Base-by-base conservation (phyloP, 2,329 filamentous ascomycete species). In the Fusarium burgessii region DNA sequence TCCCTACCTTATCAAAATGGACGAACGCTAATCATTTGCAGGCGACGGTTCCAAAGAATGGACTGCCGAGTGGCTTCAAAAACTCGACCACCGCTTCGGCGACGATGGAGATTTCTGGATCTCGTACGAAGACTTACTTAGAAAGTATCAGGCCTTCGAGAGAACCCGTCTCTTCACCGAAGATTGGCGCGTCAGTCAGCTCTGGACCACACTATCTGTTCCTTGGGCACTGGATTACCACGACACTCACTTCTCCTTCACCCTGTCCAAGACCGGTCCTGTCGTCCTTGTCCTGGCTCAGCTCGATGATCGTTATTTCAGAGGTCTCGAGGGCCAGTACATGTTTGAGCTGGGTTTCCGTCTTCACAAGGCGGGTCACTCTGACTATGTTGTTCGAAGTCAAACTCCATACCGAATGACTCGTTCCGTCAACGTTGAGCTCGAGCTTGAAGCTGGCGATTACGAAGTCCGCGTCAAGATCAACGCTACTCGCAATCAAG, bases 11-110 rank as follows among this genome's bases (percentile, higher is more conserved):
- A 6, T 17, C 2, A 20, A 0, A 35, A 3, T 3, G 1, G 17
- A 41, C 11, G 10, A 25, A 10, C 51, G 17, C 74, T 80, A 18
- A 80, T 25, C 8, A 38, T 42, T 2, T 32, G 2, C 18, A 82
- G 85, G 84, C 6, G 93, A 96, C 76, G 93, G 93, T 0, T 93
- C 91, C 10, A 92, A 93, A 74, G 91, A 95, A 79, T 97, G 93
- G 93, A 95, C 92, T 2, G 85, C 92, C 0, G 90, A 94, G 72
- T 93, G 91, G 88, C 90, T 95, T 80, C 82, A 89, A 65, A 90
- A 91, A 74, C 85, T 96, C 2, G 85, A 87, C 47, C 92, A 95
- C 77, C 89, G 87, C 43, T 95, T 95, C 72, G 92, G 92, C 41
- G 91, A 93, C 71, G 92, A 95, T 73, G 92, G 92, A 27, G 88